These are phyloP conservation scores for Postia placenta DNA, from an alignment of 768 basidiomycete species.

Conservation along the genomic window DNA sequence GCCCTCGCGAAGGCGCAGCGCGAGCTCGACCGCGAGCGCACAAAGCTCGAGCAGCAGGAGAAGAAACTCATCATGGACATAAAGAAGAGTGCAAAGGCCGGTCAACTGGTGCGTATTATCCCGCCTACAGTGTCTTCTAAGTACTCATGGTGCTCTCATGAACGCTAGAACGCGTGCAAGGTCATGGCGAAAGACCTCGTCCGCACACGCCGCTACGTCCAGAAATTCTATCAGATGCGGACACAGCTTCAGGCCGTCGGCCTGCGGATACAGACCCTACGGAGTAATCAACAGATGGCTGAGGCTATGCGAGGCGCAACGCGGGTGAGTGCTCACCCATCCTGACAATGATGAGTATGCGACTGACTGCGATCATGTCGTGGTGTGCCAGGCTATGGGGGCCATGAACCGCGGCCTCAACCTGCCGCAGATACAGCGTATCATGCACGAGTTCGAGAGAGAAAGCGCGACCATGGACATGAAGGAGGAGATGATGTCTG, in stretches of 20 bases:
- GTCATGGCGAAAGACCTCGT: conserved; percentile 99
- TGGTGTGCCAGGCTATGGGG: conserved; percentile 82
- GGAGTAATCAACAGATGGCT: conserved; percentile 99
- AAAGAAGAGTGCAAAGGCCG: conserved; percentile 92
- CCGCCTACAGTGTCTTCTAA: conserved; percentile 1
- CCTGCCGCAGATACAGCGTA: conserved; percentile 88
- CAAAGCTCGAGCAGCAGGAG: conserved; percentile 92
- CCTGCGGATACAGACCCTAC: conserved; percentile 89
- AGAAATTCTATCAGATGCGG: conserved; percentile 99
- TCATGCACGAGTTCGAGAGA: conserved; percentile 97
- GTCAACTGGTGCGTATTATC: conserved; percentile 70
- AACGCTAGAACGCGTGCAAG: conserved; percentile 88
- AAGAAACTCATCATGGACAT: conserved; percentile 96
- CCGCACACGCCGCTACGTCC: conserved; percentile 88
- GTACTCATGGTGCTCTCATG: conserved; percentile 9
- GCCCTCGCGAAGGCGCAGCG: conserved; percentile 95
- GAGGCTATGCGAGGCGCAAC: conserved; percentile 99
- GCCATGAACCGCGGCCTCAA: conserved; percentile 97
- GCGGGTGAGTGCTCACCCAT: conserved; percentile 53
- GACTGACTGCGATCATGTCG: not conserved
- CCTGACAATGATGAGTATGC: not conserved
- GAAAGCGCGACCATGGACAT: conserved; percentile 99
- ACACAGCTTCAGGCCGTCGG: conserved; percentile 97
- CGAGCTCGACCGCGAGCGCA: conserved; percentile 93
- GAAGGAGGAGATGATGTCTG: conserved; percentile 99